These are phyloP conservation scores for Hygrocybe punicea DNA, from an alignment of 768 basidiomycete species.

Conservation along the genomic window DNA sequence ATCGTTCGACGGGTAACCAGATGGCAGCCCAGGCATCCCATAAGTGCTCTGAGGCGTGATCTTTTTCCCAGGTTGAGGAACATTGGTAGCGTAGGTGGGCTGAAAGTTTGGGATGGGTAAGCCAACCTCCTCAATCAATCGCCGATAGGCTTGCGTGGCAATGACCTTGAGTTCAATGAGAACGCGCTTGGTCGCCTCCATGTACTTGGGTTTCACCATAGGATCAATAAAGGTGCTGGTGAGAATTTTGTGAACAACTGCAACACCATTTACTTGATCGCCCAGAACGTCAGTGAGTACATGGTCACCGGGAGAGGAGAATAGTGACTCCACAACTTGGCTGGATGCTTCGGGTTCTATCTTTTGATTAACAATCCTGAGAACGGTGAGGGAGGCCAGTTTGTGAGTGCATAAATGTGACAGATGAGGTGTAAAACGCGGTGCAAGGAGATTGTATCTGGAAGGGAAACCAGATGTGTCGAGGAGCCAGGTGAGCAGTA, in stretches of 20 bases:
- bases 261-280: constrained; percentile 95
- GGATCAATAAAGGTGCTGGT: constrained; percentile 82
- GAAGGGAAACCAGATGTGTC: constrained; percentile 94
- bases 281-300: constrained; percentile 90
- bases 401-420: constrained; percentile 98
- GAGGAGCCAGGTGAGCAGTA: constrained; percentile 93
- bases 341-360: constrained; percentile 84
- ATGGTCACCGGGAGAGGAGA: constrained; percentile 85
- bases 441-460: constrained; percentile 90
- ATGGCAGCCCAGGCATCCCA: constrained; percentile 71
- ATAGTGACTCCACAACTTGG: constrained; percentile 85
- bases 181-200: constrained; percentile 87
- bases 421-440: constrained; percentile 93
- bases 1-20: constrained; percentile 77
- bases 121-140: constrained; percentile 92
- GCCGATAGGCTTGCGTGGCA: constrained; percentile 90
- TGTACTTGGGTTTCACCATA: constrained; percentile 59
- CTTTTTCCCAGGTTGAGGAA: constrained; percentile 63
- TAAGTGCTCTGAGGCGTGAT: constrained; percentile 50
- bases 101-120: constrained; percentile 86
- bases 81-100: constrained; percentile 67
- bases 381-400: constrained; percentile 88
- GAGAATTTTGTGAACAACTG: constrained; percentile 88
- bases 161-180: constrained; percentile 89
- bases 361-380: constrained; percentile 96